Percentiles rank a stretch among this genome's conserved stretches.
phyloP scores from a whole-genome alignment of 176 grass and related monocot genomes.

The Alloteropsis semialata region DNA sequence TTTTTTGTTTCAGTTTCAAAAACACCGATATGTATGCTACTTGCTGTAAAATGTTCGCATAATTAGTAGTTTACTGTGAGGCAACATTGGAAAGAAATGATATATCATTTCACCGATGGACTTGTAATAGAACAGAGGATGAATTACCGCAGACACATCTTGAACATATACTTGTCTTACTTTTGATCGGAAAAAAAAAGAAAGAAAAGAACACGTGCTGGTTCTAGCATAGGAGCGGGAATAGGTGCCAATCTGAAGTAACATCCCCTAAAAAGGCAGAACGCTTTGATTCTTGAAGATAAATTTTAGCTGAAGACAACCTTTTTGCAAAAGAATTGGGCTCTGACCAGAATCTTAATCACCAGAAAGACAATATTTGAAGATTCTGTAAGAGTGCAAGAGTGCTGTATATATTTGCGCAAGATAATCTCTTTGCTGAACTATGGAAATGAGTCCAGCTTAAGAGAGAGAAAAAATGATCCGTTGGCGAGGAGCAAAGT shows the following conservation, averaged over 20 bases:
- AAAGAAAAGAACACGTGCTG: neutral
- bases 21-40: constrained; percentile 24
- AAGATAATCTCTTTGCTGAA: neutral
- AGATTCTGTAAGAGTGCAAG: neutral
- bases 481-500: neutral
- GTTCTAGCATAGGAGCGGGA: neutral
- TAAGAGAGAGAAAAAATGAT: neutral
- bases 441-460: neutral
- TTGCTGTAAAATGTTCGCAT: constrained; percentile 32
- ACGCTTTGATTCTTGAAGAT: neutral
- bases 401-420: neutral
- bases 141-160: neutral
- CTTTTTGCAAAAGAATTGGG: neutral
- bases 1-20: constrained; percentile 31
- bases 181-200: neutral
- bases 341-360: constrained; percentile 5
- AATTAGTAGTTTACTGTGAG: constrained; percentile 24
- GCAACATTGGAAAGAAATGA: constrained; percentile 21
- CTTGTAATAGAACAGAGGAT: constrained; percentile 16
- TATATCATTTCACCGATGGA: constrained; percentile 12
- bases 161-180: neutral
- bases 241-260: neutral
- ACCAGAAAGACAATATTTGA: neutral
- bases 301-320: neutral
- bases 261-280: neutral